Evolutionary conservation across 495 filamentous ascomycete genomes (phyloP).

Genomic region (Penicillium cinerascens): DNA sequence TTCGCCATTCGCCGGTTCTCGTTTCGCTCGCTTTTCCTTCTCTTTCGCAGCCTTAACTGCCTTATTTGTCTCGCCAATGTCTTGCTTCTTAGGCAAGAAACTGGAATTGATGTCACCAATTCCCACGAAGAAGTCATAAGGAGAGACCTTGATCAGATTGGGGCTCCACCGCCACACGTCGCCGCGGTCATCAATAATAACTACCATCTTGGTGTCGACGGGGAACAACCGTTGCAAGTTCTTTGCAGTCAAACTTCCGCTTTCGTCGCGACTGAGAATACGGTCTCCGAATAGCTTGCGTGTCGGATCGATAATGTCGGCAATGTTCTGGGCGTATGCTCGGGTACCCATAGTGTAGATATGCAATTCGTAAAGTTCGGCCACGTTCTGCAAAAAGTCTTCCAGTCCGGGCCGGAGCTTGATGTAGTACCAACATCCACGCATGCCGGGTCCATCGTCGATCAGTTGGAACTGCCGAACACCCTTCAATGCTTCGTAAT

Average conservation of each 20-base stretch:
- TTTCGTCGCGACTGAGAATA: slow-evolving; percentile 95
- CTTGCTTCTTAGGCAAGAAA: slow-evolving; percentile 86
- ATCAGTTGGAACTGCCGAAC: slow-evolving; percentile 81
- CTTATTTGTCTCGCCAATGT: slow-evolving; percentile 46
- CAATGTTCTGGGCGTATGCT: slow-evolving; percentile 88
- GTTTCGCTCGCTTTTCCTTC: slow-evolving; percentile 20
- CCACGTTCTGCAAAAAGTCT: slow-evolving; percentile 74
- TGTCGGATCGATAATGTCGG: slow-evolving; percentile 87
- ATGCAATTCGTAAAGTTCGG: slow-evolving; percentile 86
- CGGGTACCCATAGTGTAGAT: slow-evolving; percentile 99
- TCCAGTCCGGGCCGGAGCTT: slow-evolving; percentile 92
- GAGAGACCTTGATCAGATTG: slow-evolving; percentile 90
- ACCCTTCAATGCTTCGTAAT: slow-evolving; percentile 85
- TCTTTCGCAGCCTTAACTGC: slow-evolving; percentile 15
- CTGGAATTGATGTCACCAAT: slow-evolving; percentile 99
- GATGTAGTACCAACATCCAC: slow-evolving; percentile 91
- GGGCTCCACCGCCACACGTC: slow-evolving; percentile 97
- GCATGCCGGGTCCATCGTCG: slow-evolving; percentile 74
- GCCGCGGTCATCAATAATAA: slow-evolving; percentile 95
- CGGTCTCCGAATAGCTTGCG: slow-evolving; percentile 88
- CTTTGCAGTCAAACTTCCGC: slow-evolving; percentile 85
- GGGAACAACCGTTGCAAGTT: slow-evolving; percentile 89
- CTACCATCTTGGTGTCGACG: slow-evolving; percentile 97
- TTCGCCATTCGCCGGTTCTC: slow-evolving; percentile 38
- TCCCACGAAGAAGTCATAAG: slow-evolving; percentile 96